These are phyloP conservation scores for Rhodosporidiobolus sp. DNA, from an alignment of 768 basidiomycete species.

Conservation along the genomic window DNA sequence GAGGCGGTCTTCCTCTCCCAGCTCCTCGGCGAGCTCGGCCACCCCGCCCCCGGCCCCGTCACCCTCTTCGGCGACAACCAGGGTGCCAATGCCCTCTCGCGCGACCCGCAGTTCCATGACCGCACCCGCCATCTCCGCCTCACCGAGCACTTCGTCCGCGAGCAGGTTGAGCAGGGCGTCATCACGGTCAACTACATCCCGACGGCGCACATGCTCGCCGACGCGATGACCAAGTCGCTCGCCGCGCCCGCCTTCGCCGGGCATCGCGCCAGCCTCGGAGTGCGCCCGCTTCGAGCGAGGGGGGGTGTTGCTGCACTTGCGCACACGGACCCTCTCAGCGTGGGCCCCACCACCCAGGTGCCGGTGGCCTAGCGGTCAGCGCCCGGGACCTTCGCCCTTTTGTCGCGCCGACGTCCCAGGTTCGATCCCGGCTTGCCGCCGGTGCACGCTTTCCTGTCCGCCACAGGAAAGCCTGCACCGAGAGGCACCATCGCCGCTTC, in stretches of 20 bases:
- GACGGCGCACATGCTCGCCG: conserved; percentile 43
- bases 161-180: conserved; percentile 41
- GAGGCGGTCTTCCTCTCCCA: not conserved
- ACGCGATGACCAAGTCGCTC: conserved; percentile 45
- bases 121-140: conserved; percentile 53
- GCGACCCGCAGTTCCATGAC: conserved; percentile 46
- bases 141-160: conserved; percentile 49
- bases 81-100: conserved; percentile 47
- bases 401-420: no score
- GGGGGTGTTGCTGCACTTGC: conserved; percentile 10
- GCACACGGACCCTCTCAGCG: not conserved
- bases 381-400: no score
- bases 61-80: conserved; percentile 45
- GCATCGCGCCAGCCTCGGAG: not conserved
- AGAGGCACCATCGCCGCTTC: no score
- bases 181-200: conserved; percentile 40
- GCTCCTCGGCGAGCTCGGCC: conserved; percentile 1
- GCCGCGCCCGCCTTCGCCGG: conserved; percentile 29
- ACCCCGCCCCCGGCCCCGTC: not conserved
- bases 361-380: no score
- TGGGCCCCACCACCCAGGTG: no score
- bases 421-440: no score
- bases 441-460: no score
- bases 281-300: not conserved
- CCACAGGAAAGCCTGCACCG: no score